Evolutionary conservation across 108 stramenopile species (phyloP).

Genomic region (Nitzschia sp.): DNA sequence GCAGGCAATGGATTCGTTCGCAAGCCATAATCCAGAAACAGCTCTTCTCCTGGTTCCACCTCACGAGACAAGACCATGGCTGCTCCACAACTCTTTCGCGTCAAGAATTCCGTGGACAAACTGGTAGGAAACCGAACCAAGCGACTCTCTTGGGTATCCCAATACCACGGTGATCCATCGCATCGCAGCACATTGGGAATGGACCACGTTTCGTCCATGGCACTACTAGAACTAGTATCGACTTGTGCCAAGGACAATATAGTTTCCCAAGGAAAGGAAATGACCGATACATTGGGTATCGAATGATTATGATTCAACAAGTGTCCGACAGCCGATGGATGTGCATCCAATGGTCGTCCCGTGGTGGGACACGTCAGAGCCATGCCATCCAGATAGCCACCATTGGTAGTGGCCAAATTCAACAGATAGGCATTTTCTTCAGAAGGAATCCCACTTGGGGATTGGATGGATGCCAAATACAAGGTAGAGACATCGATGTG

Average conservation of each 20-base stretch:
- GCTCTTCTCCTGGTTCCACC: slow-evolving; percentile 33
- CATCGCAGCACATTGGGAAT: slow-evolving; percentile 39
- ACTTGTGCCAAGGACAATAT: too few relatives aligned
- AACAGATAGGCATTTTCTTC: slow-evolving; percentile 50
- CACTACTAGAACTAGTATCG: too few relatives aligned
- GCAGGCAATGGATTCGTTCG: slow-evolving; percentile 2
- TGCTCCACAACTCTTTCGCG: slow-evolving; percentile 24
- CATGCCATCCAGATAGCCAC: slow-evolving; percentile 46
- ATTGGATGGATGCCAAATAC: slow-evolving; percentile 17
- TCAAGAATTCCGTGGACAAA: too few relatives aligned
- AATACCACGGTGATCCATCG: slow-evolving; percentile 53
- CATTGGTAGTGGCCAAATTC: slow-evolving; percentile 29
- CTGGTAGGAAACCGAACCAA: slow-evolving; percentile 22
- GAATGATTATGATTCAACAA: slow-evolving; percentile 40
- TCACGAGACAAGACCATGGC: slow-evolving; percentile 27
- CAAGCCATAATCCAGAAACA: slow-evolving; percentile 45
- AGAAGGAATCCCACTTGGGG: slow-evolving; percentile 18
- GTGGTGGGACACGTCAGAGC: slow-evolving; percentile 10
- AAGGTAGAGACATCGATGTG: neutral
- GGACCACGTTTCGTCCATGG: slow-evolving; percentile 2
- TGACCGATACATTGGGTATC: slow-evolving; percentile 6
- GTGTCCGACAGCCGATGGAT: slow-evolving; percentile 51
- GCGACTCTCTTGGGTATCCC: slow-evolving; percentile 13
- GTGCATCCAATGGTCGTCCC: slow-evolving; percentile 24
- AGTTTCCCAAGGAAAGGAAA: slow-evolving; percentile 39